Conservation (phyloP, 768 basidiomycete species). For the Tephrocybe sp. region DNA sequence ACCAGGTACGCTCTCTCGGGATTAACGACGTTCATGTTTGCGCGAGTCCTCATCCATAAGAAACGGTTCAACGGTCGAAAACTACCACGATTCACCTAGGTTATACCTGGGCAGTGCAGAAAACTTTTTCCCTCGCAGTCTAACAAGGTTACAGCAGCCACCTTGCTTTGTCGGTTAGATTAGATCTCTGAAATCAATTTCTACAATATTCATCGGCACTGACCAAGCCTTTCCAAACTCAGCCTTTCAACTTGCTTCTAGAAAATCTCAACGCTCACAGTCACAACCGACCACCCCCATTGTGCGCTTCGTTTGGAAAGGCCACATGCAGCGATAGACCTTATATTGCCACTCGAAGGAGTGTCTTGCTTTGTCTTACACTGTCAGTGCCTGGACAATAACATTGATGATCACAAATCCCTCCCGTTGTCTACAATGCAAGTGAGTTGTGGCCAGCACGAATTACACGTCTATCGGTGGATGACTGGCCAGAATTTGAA, state of each 20-base stretch:
- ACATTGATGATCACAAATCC: neutral
- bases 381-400: neutral
- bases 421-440: neutral
- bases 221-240: no score
- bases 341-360: neutral
- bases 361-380: neutral
- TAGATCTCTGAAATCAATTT: neutral
- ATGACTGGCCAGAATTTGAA: neutral
- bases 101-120: neutral
- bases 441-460: neutral
- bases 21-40: conserved; percentile 83
- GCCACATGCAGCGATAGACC: neutral
- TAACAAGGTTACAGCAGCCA: no score
- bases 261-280: no score
- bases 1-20: conserved; percentile 87
- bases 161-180: conserved; percentile 7
- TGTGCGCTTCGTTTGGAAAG: neutral
- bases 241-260: no score
- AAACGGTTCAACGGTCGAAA: conserved; percentile 45
- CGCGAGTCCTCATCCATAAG: conserved; percentile 60
- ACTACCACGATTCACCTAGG: conserved; percentile 54
- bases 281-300: neutral
- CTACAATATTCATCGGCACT: no score
- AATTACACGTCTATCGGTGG: no score
- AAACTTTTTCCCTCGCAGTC: neutral